Conservation (phyloP, 2,329 filamentous ascomycete genomes). For the Nothopassalora personata region DNA sequence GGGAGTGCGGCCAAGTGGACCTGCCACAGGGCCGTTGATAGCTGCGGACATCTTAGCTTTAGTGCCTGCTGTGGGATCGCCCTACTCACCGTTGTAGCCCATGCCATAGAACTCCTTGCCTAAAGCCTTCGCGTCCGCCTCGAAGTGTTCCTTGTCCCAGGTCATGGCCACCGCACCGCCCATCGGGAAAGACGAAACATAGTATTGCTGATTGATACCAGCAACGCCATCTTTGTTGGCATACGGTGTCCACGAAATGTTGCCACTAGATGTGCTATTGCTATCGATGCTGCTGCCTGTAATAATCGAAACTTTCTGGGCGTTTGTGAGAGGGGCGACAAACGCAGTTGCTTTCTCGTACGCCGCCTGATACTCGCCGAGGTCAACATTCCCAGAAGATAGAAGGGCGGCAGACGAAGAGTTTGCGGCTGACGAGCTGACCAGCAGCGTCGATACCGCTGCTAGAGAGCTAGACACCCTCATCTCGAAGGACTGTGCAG, state of each 20-base stretch:
- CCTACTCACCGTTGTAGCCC: conserved; percentile 17
- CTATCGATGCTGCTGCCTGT: conserved; percentile 17
- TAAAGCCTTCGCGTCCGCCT: conserved; percentile 17
- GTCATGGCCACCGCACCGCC: conserved; percentile 24
- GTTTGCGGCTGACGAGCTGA: conserved; percentile 1
- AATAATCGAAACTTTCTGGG: conserved; percentile 16
- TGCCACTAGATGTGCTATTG: conserved; percentile 11
- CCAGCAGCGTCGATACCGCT: conserved; percentile 6
- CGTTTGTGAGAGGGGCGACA: conserved; percentile 11
- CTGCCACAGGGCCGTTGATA: conserved; percentile 20
- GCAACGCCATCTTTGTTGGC: conserved; percentile 21
- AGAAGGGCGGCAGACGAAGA: conserved; percentile 10
- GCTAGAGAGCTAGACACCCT: background rate
- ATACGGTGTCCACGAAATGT: conserved; percentile 18
- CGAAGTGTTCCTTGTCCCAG: conserved; percentile 18
- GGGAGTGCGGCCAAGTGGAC: conserved; percentile 13
- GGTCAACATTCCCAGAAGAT: conserved; percentile 13
- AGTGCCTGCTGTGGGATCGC: background rate
- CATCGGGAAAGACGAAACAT: conserved; percentile 22
- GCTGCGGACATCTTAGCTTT: background rate
- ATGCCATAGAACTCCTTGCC: conserved; percentile 21
- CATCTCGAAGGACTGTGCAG: background rate
- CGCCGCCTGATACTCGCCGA: conserved; percentile 13
- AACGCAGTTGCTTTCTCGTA: conserved; percentile 14
- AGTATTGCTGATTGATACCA: conserved; percentile 23